Evolutionary conservation across 192 early-diverging fungal species (phyloP), one percentile per base, ranked within the genome.

Genomic region (Gonapodya sp.): DNA sequence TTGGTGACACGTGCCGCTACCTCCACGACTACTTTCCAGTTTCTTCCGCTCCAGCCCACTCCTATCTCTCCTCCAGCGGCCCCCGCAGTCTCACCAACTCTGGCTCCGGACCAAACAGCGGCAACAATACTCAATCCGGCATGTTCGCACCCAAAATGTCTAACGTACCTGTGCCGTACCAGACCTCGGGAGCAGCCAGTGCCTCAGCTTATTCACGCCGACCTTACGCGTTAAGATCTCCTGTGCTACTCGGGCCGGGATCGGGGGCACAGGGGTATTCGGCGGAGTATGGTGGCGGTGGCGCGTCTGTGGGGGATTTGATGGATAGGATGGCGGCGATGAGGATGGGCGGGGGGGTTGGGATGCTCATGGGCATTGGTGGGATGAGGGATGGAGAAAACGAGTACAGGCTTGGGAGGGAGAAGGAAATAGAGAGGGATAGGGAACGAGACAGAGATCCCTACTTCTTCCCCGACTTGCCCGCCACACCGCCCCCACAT

Each of bases 1-100:
- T 77, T 33, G 75, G 75, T 2, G 75, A 77, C 75, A 77, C 75
- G 30, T 77, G 75, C 31, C 75, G 75, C 75, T 77, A 77, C 75
- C 75, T 77, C 75, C 75, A 77, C 75, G 75, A 77, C 30, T 34
- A 16, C 31, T 77, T 2, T 34, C 75, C 75, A 16, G 18, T 33
- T 33, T 18, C 18, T 8, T 34, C 75, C 8, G 75, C 8, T 8
- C 75, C 18, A 16, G 34, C 34, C 8, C 14, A 14, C 75, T 2
- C 75, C 75, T 2, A 33, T 33, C 8, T 34, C 75, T 31, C 2
- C 2, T 2, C 34, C 2, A 2, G 18, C 8, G 30, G 8, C 2
- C 30, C 18, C 18, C 8, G 8, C 75, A 2, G 31, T 33, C 8
- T 77, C 31, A 33, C 18, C 31, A 16, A 77, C 75, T 77, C 34